Percentiles rank a stretch among this genome's conserved stretches.
These are phyloP conservation scores for Corchorus capsularis DNA, from an alignment of 345 rosid genomes.

Conservation along the genomic window DNA sequence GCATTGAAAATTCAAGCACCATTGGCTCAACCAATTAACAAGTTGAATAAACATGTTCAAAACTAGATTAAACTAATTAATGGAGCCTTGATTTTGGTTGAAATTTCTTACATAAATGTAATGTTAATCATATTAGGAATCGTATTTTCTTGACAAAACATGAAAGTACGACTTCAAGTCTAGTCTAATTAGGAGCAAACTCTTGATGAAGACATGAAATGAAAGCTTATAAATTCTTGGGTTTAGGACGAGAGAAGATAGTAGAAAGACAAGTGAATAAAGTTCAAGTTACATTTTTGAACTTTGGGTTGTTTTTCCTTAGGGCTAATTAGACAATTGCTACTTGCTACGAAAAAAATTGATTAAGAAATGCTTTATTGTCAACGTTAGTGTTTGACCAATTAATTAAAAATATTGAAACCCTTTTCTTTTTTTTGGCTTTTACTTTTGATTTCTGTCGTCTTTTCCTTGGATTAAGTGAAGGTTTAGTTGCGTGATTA, in stretches of 20 bases:
- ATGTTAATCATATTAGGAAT: no score
- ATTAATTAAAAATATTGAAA: neutral
- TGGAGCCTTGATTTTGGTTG: neutral
- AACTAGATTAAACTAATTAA: no score
- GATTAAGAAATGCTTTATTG: neutral
- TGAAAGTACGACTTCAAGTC: neutral
- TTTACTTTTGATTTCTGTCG: neutral
- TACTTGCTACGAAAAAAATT: neutral
- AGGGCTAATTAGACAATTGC: neutral
- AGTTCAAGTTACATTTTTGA: neutral
- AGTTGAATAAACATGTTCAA: neutral
- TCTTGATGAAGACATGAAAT: neutral
- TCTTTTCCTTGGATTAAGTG: neutral
- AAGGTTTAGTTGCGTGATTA: constrained; percentile 23
- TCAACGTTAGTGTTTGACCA: constrained; percentile 15
- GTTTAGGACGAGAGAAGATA: neutral
- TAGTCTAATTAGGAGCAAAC: neutral
- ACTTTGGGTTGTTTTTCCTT: neutral
- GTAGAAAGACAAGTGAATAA: neutral
- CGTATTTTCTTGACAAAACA: neutral
- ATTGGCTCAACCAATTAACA: neutral
- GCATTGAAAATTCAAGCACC: constrained; percentile 10
- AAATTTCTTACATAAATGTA: neutral
- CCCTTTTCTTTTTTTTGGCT: neutral
- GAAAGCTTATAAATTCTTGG: neutral